These are phyloP conservation scores for Erodium texanum DNA, from an alignment of 441 rosid genomes.

Conservation along the genomic window DNA sequence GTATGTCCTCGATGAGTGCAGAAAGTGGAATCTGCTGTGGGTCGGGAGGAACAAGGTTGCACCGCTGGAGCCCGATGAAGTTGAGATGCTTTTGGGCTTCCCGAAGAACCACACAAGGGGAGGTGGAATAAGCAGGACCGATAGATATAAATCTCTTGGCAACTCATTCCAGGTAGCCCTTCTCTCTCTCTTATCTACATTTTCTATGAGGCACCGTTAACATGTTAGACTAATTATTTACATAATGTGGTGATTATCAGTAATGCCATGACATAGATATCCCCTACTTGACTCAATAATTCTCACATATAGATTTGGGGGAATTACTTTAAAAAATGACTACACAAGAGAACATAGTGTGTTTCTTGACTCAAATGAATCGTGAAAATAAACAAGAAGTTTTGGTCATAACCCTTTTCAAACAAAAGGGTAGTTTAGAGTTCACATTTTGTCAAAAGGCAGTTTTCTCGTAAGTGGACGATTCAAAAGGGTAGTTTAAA, in stretches of 20 bases:
- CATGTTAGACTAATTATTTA: background rate
- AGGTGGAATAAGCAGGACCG: slow-evolving; percentile 73
- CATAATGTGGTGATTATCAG: background rate
- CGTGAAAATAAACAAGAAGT: too few relatives aligned
- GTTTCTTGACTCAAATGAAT: too few relatives aligned
- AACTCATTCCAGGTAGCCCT: slow-evolving; percentile 71
- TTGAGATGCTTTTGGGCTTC: slow-evolving; percentile 78
- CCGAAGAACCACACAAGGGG: slow-evolving; percentile 90
- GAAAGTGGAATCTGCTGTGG: slow-evolving; percentile 90
- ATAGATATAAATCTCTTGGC: slow-evolving; percentile 73
- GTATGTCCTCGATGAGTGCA: slow-evolving; percentile 49
- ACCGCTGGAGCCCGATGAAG: slow-evolving; percentile 82
- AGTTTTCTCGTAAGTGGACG: too few relatives aligned
- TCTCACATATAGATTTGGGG: too few relatives aligned
- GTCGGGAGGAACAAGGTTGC: slow-evolving; percentile 82
- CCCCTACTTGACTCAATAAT: too few relatives aligned
- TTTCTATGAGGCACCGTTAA: background rate
- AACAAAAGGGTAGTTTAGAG: too few relatives aligned
- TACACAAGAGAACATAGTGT: too few relatives aligned
- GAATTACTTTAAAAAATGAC: too few relatives aligned
- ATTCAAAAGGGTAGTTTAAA: too few relatives aligned
- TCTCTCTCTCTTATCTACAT: background rate
- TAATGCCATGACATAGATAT: too few relatives aligned
- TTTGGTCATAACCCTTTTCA: too few relatives aligned
- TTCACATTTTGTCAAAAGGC: too few relatives aligned